Evolutionary conservation across 75 land plant genomes (phyloP).

Genomic region (Pinus taeda): DNA sequence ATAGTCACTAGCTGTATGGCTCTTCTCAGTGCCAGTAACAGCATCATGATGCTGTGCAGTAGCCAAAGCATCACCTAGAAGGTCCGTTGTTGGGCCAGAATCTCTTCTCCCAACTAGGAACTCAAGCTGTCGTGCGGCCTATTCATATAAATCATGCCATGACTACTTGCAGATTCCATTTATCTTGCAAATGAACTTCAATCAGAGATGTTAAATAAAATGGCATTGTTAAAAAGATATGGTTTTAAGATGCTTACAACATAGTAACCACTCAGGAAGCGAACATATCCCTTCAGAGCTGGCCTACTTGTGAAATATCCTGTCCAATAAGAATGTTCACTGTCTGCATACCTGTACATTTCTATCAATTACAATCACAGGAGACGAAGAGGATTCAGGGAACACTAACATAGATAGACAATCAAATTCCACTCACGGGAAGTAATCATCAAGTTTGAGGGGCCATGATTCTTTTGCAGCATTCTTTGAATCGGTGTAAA

Average conservation of each 20-base stretch:
- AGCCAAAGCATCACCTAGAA: constrained; percentile 63
- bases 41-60: constrained; percentile 88
- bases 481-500: constrained; percentile 77
- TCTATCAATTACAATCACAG: not conserved
- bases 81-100: constrained; percentile 33
- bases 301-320: constrained; percentile 80
- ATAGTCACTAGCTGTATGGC: constrained; percentile 75
- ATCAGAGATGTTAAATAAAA: not conserved
- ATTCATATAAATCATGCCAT: constrained; percentile 20
- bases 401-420: constrained; percentile 11
- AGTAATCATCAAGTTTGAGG: constrained; percentile 78
- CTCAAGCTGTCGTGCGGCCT: constrained; percentile 79
- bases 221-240: not conserved
- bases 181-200: constrained; percentile 14
- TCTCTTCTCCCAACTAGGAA: constrained; percentile 40
- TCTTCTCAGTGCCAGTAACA: constrained; percentile 72
- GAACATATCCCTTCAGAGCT: constrained; percentile 59
- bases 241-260: constrained; percentile 23
- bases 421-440: constrained; percentile 66
- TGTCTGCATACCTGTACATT: constrained; percentile 65
- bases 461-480: constrained; percentile 89
- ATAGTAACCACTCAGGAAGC: constrained; percentile 70
- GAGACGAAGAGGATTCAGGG: not conserved
- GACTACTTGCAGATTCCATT: constrained; percentile 24
- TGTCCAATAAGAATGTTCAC: constrained; percentile 70